Evolutionary conservation across 352 stramenopile species (phyloP).

Genomic region (Pythium sukuiense): DNA sequence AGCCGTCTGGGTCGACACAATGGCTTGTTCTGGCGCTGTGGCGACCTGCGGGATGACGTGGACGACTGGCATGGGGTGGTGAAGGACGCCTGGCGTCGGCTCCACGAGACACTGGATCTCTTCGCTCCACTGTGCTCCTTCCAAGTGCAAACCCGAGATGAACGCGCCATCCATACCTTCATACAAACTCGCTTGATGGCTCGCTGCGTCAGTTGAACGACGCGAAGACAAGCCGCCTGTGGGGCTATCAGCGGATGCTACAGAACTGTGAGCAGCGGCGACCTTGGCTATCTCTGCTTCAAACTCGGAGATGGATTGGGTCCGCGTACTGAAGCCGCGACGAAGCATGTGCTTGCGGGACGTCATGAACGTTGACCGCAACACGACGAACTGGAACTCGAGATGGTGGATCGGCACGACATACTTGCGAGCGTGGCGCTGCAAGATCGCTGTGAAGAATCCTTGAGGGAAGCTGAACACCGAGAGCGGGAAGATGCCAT

Average conservation of each 20-base stretch:
- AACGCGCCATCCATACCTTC: conserved; percentile 51
- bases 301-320: conserved; percentile 20
- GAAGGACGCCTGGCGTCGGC: conserved; percentile 55
- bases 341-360: conserved; percentile 23
- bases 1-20: background rate
- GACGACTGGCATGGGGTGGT: conserved; percentile 81
- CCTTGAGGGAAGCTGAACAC: conserved; percentile 77
- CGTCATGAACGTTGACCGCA: conserved; percentile 27
- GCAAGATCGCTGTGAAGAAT: conserved; percentile 76
- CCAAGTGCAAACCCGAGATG: conserved; percentile 61
- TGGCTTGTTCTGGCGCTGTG: background rate
- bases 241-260: background rate
- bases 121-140: conserved; percentile 69
- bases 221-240: background rate
- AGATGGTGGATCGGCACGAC: conserved; percentile 71
- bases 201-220: conserved; percentile 7
- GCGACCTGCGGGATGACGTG: conserved; percentile 72
- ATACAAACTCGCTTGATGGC: background rate
- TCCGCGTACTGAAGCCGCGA: conserved; percentile 8
- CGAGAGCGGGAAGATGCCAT: conserved; percentile 53
- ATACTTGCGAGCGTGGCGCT: conserved; percentile 72
- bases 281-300: conserved; percentile 25
- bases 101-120: conserved; percentile 51
- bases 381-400: conserved; percentile 63
- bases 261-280: background rate